Evolutionary conservation across 306 rosid species (phyloP).

Genomic region (Prunus dulcis): DNA sequence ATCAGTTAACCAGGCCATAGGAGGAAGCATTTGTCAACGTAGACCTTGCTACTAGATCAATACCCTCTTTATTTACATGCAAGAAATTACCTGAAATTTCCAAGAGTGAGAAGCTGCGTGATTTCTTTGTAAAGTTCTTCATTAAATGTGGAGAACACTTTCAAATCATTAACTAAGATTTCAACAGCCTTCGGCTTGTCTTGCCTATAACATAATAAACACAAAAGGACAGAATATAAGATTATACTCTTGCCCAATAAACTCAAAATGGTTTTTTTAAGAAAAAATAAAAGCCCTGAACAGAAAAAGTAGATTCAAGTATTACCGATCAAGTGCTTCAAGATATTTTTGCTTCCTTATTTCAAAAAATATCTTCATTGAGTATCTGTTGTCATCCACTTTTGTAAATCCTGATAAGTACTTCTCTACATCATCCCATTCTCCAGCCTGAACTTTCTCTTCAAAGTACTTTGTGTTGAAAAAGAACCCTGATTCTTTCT

Average conservation of each 20-base stretch:
- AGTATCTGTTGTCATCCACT: slow-evolving; percentile 86
- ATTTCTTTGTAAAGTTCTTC: slow-evolving; percentile 83
- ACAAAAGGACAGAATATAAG: not conserved
- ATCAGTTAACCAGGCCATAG: not conserved
- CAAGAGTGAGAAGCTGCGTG: slow-evolving; percentile 75
- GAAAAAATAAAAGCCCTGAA: not conserved
- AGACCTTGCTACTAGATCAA: not conserved
- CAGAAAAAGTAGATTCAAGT: slow-evolving; percentile 11
- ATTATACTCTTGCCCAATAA: slow-evolving; percentile 19
- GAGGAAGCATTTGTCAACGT: not conserved
- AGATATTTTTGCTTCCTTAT: slow-evolving; percentile 90
- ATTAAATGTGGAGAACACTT: slow-evolving; percentile 71
- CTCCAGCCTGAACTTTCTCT: slow-evolving; percentile 82
- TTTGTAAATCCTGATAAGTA: slow-evolving; percentile 80
- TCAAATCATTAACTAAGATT: slow-evolving; percentile 73
- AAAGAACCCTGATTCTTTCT: slow-evolving; percentile 87
- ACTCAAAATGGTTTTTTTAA: not conserved
- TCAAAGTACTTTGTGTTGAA: slow-evolving; percentile 91
- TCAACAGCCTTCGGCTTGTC: slow-evolving; percentile 75
- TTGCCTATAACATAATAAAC: slow-evolving; percentile 42
- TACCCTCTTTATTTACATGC: not conserved
- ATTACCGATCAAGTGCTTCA: slow-evolving; percentile 92
- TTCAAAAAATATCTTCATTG: slow-evolving; percentile 87
- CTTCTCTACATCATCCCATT: slow-evolving; percentile 93
- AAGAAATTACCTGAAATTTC: slow-evolving; percentile 69